These are phyloP conservation scores for Aspergillus sp. DNA, from an alignment of 2,329 filamentous ascomycete genomes.

Conservation along the genomic window DNA sequence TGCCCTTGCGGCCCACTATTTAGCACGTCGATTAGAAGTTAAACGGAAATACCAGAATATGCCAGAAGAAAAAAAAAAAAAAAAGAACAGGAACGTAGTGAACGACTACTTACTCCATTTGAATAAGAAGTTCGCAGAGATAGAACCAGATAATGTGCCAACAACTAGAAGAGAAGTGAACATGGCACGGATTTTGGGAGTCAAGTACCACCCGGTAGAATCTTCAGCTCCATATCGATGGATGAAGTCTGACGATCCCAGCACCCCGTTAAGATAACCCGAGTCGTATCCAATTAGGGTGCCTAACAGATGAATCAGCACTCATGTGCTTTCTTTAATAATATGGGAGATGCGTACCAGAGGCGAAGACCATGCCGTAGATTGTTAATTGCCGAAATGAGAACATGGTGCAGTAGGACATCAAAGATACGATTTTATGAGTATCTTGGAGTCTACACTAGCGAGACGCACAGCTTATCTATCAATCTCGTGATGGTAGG, in stretches of 20 bases:
- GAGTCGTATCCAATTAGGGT: neutral
- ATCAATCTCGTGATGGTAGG: too few relatives aligned
- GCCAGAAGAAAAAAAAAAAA: too few relatives aligned
- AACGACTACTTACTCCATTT: neutral
- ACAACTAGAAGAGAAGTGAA: neutral
- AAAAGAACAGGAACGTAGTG: too few relatives aligned
- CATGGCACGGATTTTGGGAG: neutral
- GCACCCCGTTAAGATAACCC: neutral
- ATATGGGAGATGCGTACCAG: neutral
- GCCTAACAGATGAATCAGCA: neutral
- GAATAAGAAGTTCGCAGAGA: neutral
- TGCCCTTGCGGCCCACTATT: neutral
- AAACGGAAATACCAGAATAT: too few relatives aligned
- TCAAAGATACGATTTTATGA: too few relatives aligned
- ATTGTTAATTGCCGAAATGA: neutral
- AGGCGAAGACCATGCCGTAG: neutral
- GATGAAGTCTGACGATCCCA: neutral
- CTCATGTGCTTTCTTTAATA: neutral
- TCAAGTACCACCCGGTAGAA: neutral
- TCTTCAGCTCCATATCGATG: neutral
- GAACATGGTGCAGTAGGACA: too few relatives aligned
- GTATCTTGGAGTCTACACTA: too few relatives aligned
- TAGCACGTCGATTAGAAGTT: neutral
- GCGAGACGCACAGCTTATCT: too few relatives aligned
- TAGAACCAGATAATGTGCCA: neutral